Conservation (phyloP, 2,329 filamentous ascomycete species). For the Botrytis hyacinthi region DNA sequence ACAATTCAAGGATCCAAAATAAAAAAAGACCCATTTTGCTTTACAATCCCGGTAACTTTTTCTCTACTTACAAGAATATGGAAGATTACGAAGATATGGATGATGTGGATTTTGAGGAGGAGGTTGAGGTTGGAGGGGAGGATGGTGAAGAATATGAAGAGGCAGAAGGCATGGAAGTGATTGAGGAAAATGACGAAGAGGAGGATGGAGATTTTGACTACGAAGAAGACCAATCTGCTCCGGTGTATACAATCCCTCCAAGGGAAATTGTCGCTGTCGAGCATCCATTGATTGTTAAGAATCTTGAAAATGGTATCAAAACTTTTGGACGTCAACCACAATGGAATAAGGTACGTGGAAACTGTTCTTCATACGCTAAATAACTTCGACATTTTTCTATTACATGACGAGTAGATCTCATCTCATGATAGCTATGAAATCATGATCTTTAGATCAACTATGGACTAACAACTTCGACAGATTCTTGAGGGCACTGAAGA, state of each 20-base stretch:
- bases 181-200: slow-evolving; percentile 10
- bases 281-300: slow-evolving; percentile 64
- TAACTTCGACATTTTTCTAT: background rate
- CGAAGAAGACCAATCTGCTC: slow-evolving; percentile 31
- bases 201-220: slow-evolving; percentile 12
- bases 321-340: slow-evolving; percentile 50
- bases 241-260: slow-evolving; percentile 51
- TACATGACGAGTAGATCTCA: background rate
- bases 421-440: slow-evolving; percentile 25
- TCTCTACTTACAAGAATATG: background rate
- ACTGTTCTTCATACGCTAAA: background rate
- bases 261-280: slow-evolving; percentile 59
- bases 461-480: slow-evolving; percentile 35
- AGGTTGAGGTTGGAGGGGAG: background rate
- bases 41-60: background rate
- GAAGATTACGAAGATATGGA: slow-evolving; percentile 15
- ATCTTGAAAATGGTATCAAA: slow-evolving; percentile 61
- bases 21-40: background rate
- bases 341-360: slow-evolving; percentile 35
- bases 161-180: background rate
- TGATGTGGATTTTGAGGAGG: slow-evolving; percentile 3
- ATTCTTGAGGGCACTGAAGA: slow-evolving; percentile 46
- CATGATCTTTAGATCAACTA: background rate
- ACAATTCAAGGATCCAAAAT: background rate
- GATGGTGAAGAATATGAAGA: slow-evolving; percentile 8